Conservation (phyloP, 2,329 filamentous ascomycete species). For the Epichloe amarillans region DNA sequence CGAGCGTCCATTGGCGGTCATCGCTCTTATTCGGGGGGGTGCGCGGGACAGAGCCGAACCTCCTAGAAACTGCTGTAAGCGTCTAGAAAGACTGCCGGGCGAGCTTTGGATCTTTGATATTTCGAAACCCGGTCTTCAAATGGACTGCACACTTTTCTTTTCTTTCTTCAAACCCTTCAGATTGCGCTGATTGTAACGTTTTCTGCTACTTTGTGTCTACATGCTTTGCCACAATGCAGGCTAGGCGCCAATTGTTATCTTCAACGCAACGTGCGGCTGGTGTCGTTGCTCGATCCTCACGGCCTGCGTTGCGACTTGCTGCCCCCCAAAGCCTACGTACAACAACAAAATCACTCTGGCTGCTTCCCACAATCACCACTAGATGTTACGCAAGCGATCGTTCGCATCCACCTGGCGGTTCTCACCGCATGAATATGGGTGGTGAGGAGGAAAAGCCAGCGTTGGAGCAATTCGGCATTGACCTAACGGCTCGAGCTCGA, state of each 20-base stretch:
- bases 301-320: constrained; percentile 16
- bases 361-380: constrained; percentile 26
- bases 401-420: constrained; percentile 81
- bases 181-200: not conserved
- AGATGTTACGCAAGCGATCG: constrained; percentile 56
- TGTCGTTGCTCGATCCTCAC: constrained; percentile 15
- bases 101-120: constrained; percentile 8
- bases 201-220: not conserved
- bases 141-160: not conserved
- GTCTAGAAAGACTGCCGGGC: constrained; percentile 7
- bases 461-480: constrained; percentile 80
- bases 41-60: constrained; percentile 16
- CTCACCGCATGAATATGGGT: constrained; percentile 83
- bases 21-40: not conserved
- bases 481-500: constrained; percentile 73
- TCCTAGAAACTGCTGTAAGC: constrained; percentile 25
- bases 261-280: constrained; percentile 25
- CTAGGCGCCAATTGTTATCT: constrained; percentile 25
- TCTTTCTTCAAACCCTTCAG: not conserved
- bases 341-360: constrained; percentile 8
- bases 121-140: not conserved
- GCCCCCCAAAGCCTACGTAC: constrained; percentile 11
- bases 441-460: constrained; percentile 68
- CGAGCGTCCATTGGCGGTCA: not conserved
- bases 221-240: constrained; percentile 23